These are phyloP conservation scores for Ilex aquifolium DNA, from an alignment of 257 asterid genomes.

Conservation along the genomic window DNA sequence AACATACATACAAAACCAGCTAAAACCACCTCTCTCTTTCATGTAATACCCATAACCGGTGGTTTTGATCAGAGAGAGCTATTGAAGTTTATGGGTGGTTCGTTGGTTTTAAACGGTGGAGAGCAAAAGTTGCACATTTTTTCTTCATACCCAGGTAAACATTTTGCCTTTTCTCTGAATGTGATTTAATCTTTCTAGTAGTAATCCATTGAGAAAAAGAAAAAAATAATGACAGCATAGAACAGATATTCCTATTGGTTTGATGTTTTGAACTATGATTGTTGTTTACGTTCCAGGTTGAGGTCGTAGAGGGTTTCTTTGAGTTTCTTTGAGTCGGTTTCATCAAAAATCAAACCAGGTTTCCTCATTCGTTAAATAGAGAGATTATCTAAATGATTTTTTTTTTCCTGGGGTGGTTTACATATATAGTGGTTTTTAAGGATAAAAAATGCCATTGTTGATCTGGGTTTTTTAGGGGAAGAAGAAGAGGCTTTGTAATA, in stretches of 20 bases:
- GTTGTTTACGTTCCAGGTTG: too few species aligned
- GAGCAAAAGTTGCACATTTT: constrained; percentile 24
- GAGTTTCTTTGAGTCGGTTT: neutral
- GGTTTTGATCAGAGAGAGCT: constrained; percentile 19
- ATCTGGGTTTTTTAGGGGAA: constrained; percentile 39
- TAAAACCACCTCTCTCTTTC: neutral
- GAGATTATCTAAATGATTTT: constrained; percentile 7
- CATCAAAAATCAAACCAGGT: neutral
- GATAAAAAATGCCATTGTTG: constrained; percentile 25
- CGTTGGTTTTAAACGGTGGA: constrained; percentile 22
- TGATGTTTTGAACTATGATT: neutral
- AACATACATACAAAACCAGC: neutral
- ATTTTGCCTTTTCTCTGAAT: constrained; percentile 5
- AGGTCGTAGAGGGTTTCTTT: neutral
- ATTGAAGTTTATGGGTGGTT: constrained; percentile 18
- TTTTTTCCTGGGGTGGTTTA: neutral
- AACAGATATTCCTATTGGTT: neutral
- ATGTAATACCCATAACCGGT: constrained; percentile 5
- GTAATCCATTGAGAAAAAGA: constrained; percentile 12
- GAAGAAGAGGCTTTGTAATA: constrained; percentile 20
- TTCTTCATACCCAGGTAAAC: constrained; percentile 50
- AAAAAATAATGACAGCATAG: neutral
- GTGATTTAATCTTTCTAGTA: constrained; percentile 22
- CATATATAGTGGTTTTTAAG: neutral
- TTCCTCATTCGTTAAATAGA: neutral